phyloP scores from a whole-genome alignment of 1,284 basidiomycete species.

The Malassezia arunalokei region DNA sequence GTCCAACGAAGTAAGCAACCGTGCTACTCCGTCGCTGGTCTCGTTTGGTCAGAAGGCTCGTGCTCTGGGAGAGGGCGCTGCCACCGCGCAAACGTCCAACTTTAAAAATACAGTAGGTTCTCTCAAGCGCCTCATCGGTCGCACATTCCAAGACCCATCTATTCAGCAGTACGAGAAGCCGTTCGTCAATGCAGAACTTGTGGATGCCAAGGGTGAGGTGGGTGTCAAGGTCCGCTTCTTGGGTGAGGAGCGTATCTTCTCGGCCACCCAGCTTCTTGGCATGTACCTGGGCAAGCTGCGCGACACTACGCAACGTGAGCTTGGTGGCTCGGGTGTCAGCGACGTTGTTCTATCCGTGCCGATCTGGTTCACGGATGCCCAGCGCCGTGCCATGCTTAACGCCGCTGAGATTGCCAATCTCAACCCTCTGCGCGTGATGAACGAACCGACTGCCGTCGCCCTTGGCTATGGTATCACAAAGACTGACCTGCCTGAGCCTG shows the following conservation, averaged over 20 bases:
- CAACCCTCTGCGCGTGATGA: conserved; percentile 43
- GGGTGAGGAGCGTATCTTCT: conserved; percentile 39
- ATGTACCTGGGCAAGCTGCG: conserved; percentile 45
- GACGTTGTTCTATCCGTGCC: conserved; percentile 45
- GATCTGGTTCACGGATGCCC: conserved; percentile 43
- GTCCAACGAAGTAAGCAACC: conserved; percentile 44
- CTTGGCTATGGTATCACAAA: conserved; percentile 46
- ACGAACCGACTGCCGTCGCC: conserved; percentile 44
- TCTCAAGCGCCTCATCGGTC: conserved; percentile 43
- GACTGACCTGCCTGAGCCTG: conserved; percentile 44
- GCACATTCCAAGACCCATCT: conserved; percentile 34
- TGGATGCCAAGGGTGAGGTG: conserved; percentile 42
- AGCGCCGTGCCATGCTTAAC: conserved; percentile 42
- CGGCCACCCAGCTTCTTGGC: conserved; percentile 44
- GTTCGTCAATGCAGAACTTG: conserved; percentile 43
- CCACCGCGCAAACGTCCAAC: conserved; percentile 44
- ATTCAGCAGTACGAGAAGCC: conserved; percentile 43
- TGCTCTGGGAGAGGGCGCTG: conserved; percentile 43
- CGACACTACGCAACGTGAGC: conserved; percentile 40
- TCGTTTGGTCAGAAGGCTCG: conserved; percentile 43
- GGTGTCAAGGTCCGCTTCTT: conserved; percentile 44
- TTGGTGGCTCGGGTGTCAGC: conserved; percentile 37
- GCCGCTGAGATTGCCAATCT: conserved; percentile 44
- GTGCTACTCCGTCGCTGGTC: conserved; percentile 42
- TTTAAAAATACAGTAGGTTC: conserved; percentile 46